Evolutionary conservation across 192 early-diverging fungal species (phyloP).

Genomic region (Rhizophagus clarus): DNA sequence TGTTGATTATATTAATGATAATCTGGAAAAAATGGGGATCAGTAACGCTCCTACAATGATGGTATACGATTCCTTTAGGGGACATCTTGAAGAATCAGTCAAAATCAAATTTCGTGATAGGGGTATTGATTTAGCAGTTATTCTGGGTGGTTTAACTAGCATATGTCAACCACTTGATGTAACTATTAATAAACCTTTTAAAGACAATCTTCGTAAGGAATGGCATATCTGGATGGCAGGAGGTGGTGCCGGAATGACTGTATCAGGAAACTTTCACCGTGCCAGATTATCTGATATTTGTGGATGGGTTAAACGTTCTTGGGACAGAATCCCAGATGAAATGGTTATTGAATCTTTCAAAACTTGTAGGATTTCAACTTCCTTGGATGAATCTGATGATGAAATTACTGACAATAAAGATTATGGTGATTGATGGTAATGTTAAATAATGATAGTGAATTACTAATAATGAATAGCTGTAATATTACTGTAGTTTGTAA

Average conservation of each 20-base stretch:
- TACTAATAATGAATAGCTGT: too few relatives aligned
- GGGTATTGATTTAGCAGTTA: neutral
- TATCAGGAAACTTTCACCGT: neutral
- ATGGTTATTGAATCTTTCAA: neutral
- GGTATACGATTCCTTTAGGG: constrained; percentile 4
- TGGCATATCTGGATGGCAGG: constrained; percentile 7
- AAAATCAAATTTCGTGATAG: neutral
- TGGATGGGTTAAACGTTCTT: neutral
- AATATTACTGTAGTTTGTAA: too few relatives aligned
- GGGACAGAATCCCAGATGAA: neutral
- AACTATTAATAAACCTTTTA: constrained; percentile 11
- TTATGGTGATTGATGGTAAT: too few relatives aligned
- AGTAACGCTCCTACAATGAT: too few relatives aligned
- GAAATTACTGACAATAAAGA: too few relatives aligned
- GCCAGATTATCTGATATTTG: neutral
- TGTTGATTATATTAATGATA: neutral
- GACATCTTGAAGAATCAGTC: neutral
- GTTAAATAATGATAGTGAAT: too few relatives aligned
- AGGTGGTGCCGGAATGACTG: neutral
- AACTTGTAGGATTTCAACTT: too few relatives aligned
- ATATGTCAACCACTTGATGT: constrained; percentile 16
- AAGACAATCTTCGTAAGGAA: neutral
- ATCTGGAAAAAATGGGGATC: too few relatives aligned
- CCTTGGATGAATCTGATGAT: too few relatives aligned
- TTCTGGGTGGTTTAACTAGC: constrained; percentile 3